Conservation (phyloP, 2,329 filamentous ascomycete species). For the Fonsecaea nubica region DNA sequence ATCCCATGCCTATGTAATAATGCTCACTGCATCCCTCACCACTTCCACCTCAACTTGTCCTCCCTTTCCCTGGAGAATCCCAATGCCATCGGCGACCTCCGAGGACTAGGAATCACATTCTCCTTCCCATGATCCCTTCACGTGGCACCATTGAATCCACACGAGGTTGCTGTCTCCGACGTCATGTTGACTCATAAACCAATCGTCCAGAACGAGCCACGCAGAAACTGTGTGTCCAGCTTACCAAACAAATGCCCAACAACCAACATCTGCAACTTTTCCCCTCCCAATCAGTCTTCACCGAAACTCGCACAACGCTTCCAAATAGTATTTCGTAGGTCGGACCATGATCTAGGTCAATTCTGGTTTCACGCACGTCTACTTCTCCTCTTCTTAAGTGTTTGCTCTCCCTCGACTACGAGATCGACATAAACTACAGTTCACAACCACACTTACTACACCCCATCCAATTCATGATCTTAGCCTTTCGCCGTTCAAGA, state of each 20-base stretch:
- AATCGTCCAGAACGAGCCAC: slow-evolving; percentile 11
- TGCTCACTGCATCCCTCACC: not conserved
- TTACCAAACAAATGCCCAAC: not conserved
- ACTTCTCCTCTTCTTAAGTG: slow-evolving; percentile 1
- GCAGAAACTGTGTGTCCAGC: not conserved
- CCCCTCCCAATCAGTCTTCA: not conserved
- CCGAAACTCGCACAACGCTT: not conserved
- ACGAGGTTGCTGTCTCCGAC: slow-evolving; percentile 17
- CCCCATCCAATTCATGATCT: not conserved
- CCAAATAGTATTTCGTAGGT: not conserved
- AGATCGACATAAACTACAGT: not conserved
- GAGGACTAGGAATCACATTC: slow-evolving; percentile 2
- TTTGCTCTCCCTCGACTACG: not conserved
- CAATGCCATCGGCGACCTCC: slow-evolving; percentile 15
- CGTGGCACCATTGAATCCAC: slow-evolving; percentile 19
- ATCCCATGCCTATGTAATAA: not conserved
- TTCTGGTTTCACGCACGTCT: not conserved
- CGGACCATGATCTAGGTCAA: not conserved
- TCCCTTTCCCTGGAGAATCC: not conserved
- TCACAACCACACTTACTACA: not conserved
- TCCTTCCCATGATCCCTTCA: slow-evolving; percentile 5
- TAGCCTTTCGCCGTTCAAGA: not conserved
- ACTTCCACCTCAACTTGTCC: slow-evolving; percentile 1
- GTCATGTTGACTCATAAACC: slow-evolving; percentile 33
- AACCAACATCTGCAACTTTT: not conserved